These are phyloP conservation scores for Calonectria leucothoes DNA, from an alignment of 2,329 filamentous ascomycete species.

Conservation along the genomic window DNA sequence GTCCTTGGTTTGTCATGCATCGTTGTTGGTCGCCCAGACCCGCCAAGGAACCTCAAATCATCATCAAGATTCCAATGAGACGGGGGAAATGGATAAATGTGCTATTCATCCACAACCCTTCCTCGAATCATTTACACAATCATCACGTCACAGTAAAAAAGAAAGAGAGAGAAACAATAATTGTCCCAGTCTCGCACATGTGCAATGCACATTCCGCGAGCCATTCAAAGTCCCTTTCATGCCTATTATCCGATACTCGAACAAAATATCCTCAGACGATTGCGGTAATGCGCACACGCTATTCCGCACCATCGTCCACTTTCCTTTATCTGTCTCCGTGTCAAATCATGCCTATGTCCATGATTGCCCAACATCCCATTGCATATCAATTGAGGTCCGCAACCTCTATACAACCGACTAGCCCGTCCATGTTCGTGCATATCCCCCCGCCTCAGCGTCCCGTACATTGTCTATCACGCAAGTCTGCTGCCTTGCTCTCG, in stretches of 20 bases:
- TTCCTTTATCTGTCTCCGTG: slow-evolving; percentile 18
- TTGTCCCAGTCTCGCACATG: slow-evolving; percentile 1
- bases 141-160: background rate
- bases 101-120: background rate
- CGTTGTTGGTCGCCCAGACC: background rate
- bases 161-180: background rate
- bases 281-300: slow-evolving; percentile 31
- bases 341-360: slow-evolving; percentile 9
- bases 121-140: background rate
- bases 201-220: slow-evolving; percentile 25
- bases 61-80: background rate
- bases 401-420: background rate
- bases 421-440: background rate
- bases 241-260: slow-evolving; percentile 40
- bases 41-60: background rate
- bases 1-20: background rate
- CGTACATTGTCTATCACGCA: slow-evolving; percentile 3
- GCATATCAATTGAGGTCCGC: background rate
- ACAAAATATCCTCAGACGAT: slow-evolving; percentile 35
- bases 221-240: slow-evolving; percentile 16
- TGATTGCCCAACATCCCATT: slow-evolving; percentile 3
- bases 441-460: background rate
- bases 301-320: slow-evolving; percentile 19
- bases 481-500: background rate
- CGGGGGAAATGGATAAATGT: background rate